Evolutionary conservation across 2,329 filamentous ascomycete species (phyloP).

Genomic region (Colletotrichum salicis): DNA sequence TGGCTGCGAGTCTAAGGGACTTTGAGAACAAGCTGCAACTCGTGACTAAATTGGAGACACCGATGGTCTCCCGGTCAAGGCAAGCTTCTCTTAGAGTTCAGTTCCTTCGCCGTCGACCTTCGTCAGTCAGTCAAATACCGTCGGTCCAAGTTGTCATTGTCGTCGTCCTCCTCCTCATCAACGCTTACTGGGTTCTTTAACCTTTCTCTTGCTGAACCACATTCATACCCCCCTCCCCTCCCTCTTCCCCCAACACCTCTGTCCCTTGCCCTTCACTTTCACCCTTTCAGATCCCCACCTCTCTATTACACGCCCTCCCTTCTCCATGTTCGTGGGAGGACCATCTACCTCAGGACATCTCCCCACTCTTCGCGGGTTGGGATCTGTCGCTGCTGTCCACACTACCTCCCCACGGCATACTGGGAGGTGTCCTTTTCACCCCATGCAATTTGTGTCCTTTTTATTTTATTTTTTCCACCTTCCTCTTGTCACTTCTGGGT

Average conservation of each 20-base stretch:
- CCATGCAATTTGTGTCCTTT: conserved; percentile 23
- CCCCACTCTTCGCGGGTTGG: conserved; percentile 30
- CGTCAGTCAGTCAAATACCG: conserved; percentile 10
- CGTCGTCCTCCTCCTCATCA: conserved; percentile 4
- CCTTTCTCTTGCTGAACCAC: conserved; percentile 23
- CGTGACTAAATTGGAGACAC: conserved; percentile 26
- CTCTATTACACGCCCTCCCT: conserved; percentile 24
- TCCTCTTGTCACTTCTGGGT: neutral
- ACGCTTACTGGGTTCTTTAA: conserved; percentile 28
- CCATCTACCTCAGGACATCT: conserved; percentile 25
- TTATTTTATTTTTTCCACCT: neutral
- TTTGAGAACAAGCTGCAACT: conserved; percentile 11
- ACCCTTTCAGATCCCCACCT: conserved; percentile 1
- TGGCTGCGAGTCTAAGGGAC: conserved; percentile 22
- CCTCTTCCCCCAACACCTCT: neutral
- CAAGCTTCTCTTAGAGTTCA: conserved; percentile 29
- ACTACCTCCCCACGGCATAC: conserved; percentile 25
- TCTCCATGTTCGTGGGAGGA: conserved; percentile 22
- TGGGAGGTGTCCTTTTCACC: conserved; percentile 3
- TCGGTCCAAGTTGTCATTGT: conserved; percentile 15
- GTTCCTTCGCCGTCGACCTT: conserved; percentile 19
- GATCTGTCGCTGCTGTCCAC: conserved; percentile 29
- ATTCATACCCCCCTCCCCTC: conserved; percentile 5
- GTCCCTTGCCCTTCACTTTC: conserved; percentile 2
- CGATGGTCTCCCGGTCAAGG: conserved; percentile 4